Conservation (phyloP, 1,284 basidiomycete genomes). For the Farysia itapuensis region DNA sequence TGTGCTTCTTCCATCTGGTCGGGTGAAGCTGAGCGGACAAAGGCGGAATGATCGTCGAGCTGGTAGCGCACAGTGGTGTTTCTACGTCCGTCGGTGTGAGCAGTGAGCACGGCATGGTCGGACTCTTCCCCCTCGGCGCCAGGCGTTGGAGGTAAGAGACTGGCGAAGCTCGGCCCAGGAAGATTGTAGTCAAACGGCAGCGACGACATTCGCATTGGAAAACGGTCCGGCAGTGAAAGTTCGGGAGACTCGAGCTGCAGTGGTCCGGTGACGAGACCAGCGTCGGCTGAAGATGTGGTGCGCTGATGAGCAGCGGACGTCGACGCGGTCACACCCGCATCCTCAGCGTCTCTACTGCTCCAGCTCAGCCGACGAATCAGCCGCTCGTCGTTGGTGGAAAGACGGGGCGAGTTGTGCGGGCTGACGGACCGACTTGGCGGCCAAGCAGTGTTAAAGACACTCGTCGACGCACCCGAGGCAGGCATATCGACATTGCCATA, state of each 20-base stretch:
- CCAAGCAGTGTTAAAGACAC: constrained; percentile 8
- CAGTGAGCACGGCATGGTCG: constrained; percentile 26
- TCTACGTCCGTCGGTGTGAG: constrained; percentile 5
- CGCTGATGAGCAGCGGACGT: constrained; percentile 13
- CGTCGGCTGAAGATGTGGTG: constrained; percentile 19
- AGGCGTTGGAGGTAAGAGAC: neutral
- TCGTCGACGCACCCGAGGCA: neutral
- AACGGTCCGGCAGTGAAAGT: neutral
- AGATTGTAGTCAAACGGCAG: constrained; percentile 1
- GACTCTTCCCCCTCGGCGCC: constrained; percentile 8
- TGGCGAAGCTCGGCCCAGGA: neutral
- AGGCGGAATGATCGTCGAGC: constrained; percentile 2
- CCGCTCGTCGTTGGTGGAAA: constrained; percentile 18
- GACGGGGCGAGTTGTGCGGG: constrained; percentile 9
- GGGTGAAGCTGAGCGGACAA: constrained; percentile 19
- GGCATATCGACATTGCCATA: constrained; percentile 41
- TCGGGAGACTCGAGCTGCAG: constrained; percentile 9
- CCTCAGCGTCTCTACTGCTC: neutral
- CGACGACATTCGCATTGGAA: constrained; percentile 8
- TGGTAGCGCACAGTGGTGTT: constrained; percentile 8
- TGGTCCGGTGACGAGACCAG: constrained; percentile 24
- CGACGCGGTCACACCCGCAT: neutral
- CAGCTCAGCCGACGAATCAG: constrained; percentile 32
- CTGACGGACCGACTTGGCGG: constrained; percentile 4
- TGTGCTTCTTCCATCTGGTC: constrained; percentile 21